Percentiles rank a stretch among this genome's conserved stretches.
phyloP scores from a whole-genome alignment of 306 rosid species.

The Trifolium dubium region DNA sequence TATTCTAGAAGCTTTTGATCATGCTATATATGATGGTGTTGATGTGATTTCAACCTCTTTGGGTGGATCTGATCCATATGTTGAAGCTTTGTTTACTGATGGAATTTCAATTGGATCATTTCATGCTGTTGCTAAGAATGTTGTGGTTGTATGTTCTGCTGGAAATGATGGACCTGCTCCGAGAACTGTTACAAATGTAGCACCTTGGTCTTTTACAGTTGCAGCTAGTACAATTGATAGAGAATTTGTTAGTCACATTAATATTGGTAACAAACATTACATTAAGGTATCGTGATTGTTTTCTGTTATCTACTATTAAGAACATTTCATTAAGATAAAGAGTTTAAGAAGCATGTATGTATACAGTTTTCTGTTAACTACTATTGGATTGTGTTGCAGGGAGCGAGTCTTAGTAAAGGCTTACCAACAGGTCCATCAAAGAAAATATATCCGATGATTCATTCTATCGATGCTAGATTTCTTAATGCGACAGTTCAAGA shows the following conservation, averaged over 20 bases:
- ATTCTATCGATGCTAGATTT: slow-evolving; percentile 49
- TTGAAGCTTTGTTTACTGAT: slow-evolving; percentile 42
- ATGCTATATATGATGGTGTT: slow-evolving; percentile 70
- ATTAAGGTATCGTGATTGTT: slow-evolving; percentile 27
- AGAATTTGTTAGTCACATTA: slow-evolving; percentile 44
- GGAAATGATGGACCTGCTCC: slow-evolving; percentile 54
- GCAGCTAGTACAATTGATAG: slow-evolving; percentile 70
- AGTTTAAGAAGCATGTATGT: not conserved
- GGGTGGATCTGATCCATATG: slow-evolving; percentile 36
- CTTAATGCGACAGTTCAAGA: slow-evolving; percentile 30
- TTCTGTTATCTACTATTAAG: too few relatives aligned
- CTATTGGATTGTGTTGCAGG: slow-evolving; percentile 43
- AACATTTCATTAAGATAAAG: too few relatives aligned
- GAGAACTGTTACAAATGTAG: slow-evolving; percentile 47
- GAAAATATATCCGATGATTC: slow-evolving; percentile 52
- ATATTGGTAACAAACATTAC: slow-evolving; percentile 45
- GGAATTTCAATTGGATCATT: slow-evolving; percentile 59
- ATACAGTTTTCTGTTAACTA: too few relatives aligned
- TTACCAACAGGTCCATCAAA: slow-evolving; percentile 41
- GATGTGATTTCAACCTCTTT: slow-evolving; percentile 63
- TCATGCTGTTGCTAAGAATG: slow-evolving; percentile 53
- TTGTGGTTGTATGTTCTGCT: slow-evolving; percentile 43
- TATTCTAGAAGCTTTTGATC: slow-evolving; percentile 61
- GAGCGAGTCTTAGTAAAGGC: slow-evolving; percentile 58
- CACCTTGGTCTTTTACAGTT: slow-evolving; percentile 74